Evolutionary conservation across 768 basidiomycete species (phyloP), one percentile per base, ranked within the genome.

Genomic region (Boletus eberwhitei): DNA sequence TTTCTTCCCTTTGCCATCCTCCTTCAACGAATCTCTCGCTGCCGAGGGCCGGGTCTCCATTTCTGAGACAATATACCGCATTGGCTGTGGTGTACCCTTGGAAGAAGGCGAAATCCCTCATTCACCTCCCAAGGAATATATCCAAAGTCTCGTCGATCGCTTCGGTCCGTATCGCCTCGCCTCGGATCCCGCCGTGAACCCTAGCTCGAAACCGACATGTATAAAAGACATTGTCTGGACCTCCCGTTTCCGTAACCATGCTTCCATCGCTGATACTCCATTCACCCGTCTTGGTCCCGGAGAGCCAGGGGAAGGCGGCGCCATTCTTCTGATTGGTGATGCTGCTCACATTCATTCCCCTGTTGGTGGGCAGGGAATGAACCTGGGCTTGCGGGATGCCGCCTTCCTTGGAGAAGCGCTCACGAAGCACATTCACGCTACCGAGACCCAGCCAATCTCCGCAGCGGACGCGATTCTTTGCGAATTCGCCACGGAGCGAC

Each of bases 331-430:
- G 36, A 39, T 76, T 7, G 78, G 77, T 7, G 78, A 80, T 57
- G 79, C 81, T 3, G 81, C 81, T 32, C 73, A 78, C 19, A 75
- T 82, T 42, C 81, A 81, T 52, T 78, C 80, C 0, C 82, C 82
- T 22, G 70, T 74, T 6, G 82, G 81, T 1, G 82, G 82, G 1
- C 81, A 81, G 50, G 82, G 81, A 11, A 79, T 83, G 80, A 81
- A 82, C 56, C 74, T 82, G n/a, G 79, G 81, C 5, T 66, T 83
- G n/a, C 74, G 81, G 16, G 82, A 83, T 54, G 80, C 77, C 8
- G 63, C 80, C n/a, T 68, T 70, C 45, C 72, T 82, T 4, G 79
- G 75, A 5, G 71, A 74, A n/a, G 73, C 63, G 6, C 64, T 82
- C 38, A 63, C 65, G n/a, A 64, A 71, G n/a, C 76, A 77, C 62